A percentile compares a stretch with the other conserved stretches of the same genome.
phyloP scores from a whole-genome alignment of 768 basidiomycete species.

The Lentinula detonsa region DNA sequence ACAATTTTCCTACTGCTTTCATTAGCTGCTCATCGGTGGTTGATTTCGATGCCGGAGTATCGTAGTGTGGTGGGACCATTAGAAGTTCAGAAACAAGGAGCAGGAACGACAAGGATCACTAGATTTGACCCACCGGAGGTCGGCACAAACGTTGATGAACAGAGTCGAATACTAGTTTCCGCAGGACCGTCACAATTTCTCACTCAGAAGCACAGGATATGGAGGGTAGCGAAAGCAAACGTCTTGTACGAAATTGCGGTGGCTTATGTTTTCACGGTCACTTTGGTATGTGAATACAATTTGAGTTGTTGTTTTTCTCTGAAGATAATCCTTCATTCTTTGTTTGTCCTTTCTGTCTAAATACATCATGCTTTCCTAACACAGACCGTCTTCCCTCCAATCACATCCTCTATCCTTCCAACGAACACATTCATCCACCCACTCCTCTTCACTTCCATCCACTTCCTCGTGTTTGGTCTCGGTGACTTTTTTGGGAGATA shows the following conservation, averaged over 20 bases:
- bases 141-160: slow-evolving; percentile 22
- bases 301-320: not conserved
- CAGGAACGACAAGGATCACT: not conserved
- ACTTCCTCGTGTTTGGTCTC: slow-evolving; percentile 71
- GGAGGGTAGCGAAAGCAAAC: slow-evolving; percentile 60
- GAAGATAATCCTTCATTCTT: slow-evolving; percentile 1
- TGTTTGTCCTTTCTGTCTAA: not conserved
- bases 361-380: not conserved
- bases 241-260: slow-evolving; percentile 64
- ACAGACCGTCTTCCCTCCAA: slow-evolving; percentile 83
- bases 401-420: slow-evolving; percentile 72
- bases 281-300: slow-evolving; percentile 51
- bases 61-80: slow-evolving; percentile 42
- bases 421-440: slow-evolving; percentile 65
- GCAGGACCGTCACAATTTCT: slow-evolving; percentile 17
- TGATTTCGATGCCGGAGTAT: slow-evolving; percentile 57
- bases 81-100: slow-evolving; percentile 21
- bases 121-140: slow-evolving; percentile 5
- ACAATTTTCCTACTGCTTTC: slow-evolving; percentile 56
- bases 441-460: slow-evolving; percentile 72
- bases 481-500: slow-evolving; percentile 72
- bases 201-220: slow-evolving; percentile 35
- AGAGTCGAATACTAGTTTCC: slow-evolving; percentile 28
- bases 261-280: slow-evolving; percentile 71
- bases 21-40: slow-evolving; percentile 48